A percentile compares a stretch with the other conserved stretches of the same genome.
These are phyloP conservation scores for Thraustochytrium striatum DNA, from an alignment of 352 stramenopile genomes.

Conservation along the genomic window DNA sequence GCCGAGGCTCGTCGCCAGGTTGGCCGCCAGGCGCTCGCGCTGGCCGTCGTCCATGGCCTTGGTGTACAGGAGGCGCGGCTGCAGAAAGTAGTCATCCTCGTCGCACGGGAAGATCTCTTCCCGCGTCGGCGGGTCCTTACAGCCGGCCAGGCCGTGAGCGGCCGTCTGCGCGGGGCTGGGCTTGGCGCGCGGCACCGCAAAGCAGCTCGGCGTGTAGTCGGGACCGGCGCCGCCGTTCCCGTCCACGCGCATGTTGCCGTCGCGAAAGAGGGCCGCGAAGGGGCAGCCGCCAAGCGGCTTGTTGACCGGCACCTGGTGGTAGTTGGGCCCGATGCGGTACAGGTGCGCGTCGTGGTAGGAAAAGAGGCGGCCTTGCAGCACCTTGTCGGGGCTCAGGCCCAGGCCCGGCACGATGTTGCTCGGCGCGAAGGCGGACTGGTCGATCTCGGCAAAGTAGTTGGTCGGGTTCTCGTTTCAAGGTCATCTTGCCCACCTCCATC, in stretches of 20 bases:
- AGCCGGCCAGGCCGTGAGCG: too few species aligned
- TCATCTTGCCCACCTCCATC: conserved; percentile 72
- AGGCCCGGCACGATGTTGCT: conserved; percentile 83
- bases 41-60: too few species aligned
- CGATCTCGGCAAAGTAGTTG: conserved; percentile 88
- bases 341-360: conserved; percentile 79
- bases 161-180: too few species aligned
- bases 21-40: too few species aligned
- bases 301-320: conserved; percentile 81
- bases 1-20: too few species aligned
- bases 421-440: conserved; percentile 83
- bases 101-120: too few species aligned
- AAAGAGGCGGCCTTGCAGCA: conserved; percentile 76
- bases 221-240: conserved; percentile 3
- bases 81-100: too few species aligned
- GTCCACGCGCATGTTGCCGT: conserved; percentile 20
- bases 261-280: not conserved
- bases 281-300: conserved; percentile 55
- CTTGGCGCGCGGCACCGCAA: too few species aligned
- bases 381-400: conserved; percentile 80
- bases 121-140: too few species aligned
- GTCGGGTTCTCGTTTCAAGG: conserved; percentile 82
- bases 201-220: too few species aligned
- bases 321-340: conserved; percentile 78
- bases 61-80: too few species aligned